phyloP scores from a whole-genome alignment of 2,329 filamentous ascomycete genomes.

The Fusarium sp. region DNA sequence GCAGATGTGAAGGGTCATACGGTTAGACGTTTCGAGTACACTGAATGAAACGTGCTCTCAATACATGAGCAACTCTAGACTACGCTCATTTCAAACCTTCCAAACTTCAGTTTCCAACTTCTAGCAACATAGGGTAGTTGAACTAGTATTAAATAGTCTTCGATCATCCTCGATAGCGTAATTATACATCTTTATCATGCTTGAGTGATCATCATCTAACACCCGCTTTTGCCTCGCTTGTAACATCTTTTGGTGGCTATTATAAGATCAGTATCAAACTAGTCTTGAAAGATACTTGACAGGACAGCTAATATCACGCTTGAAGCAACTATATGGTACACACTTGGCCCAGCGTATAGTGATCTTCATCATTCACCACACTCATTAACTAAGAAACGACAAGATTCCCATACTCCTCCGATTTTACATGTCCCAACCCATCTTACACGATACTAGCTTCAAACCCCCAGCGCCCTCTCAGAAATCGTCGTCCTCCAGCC shows the following conservation, averaged over 20 bases:
- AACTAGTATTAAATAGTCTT: too few species aligned
- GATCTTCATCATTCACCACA: constrained; percentile 9
- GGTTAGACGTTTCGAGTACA: too few species aligned
- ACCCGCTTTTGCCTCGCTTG: too few species aligned
- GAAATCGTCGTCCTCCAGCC: constrained; percentile 71
- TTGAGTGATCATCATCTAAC: too few species aligned
- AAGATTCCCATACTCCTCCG: neutral
- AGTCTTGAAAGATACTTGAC: neutral
- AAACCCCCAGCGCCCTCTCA: neutral
- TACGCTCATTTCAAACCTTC: neutral
- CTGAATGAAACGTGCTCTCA: too few species aligned
- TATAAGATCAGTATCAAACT: neutral
- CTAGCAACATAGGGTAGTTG: too few species aligned
- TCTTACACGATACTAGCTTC: neutral
- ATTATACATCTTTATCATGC: too few species aligned
- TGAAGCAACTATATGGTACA: neutral
- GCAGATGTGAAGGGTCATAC: too few species aligned
- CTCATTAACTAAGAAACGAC: neutral
- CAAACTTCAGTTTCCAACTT: too few species aligned
- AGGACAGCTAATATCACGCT: too few species aligned
- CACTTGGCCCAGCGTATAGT: neutral
- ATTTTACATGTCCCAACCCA: constrained; percentile 11
- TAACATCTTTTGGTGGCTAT: too few species aligned
- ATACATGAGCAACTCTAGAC: neutral
- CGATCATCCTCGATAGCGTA: too few species aligned